Conservation (phyloP, 805 yeast genomes). For the Hermanozyma aechmeae region DNA sequence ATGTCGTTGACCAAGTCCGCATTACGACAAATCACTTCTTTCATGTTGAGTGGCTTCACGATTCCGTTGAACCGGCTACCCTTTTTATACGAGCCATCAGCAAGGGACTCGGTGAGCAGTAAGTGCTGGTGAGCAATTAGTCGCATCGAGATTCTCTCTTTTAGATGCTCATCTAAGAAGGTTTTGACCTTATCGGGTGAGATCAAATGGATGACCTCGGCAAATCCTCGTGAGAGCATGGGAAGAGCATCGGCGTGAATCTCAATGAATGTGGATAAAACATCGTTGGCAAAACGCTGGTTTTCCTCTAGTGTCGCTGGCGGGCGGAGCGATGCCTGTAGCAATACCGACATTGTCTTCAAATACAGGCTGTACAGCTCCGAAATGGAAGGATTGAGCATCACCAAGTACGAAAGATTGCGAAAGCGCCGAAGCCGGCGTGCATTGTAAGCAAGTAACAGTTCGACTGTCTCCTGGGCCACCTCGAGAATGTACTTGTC, state of each 20-base stretch:
- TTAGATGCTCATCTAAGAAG: conserved; percentile 68
- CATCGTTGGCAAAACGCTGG: conserved; percentile 34
- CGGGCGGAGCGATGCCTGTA: conserved; percentile 22
- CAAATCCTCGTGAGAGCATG: conserved; percentile 71
- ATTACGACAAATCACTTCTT: conserved; percentile 52
- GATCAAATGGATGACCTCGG: conserved; percentile 46
- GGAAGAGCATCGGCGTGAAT: conserved; percentile 82
- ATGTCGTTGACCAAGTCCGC: conserved; percentile 75
- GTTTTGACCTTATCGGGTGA: conserved; percentile 40
- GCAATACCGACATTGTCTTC: conserved; percentile 43
- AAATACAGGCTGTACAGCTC: conserved; percentile 67
- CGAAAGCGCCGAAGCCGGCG: conserved; percentile 63
- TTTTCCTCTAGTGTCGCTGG: conserved; percentile 47
- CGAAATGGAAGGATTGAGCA: conserved; percentile 80
- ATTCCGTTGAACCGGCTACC: conserved; percentile 51
- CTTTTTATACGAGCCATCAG: conserved; percentile 32
- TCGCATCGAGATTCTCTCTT: conserved; percentile 81
- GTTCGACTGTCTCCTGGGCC: conserved; percentile 49
- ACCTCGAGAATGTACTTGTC: conserved; percentile 26
- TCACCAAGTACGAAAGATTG: conserved; percentile 71
- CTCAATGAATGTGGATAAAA: conserved; percentile 53
- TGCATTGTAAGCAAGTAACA: conserved; percentile 54
- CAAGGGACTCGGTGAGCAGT: conserved; percentile 39
- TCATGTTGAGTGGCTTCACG: conserved; percentile 56
- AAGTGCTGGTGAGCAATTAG: conserved; percentile 81